Percentiles rank a stretch among this genome's conserved stretches.
These are phyloP conservation scores for Hordeum marinum DNA, from an alignment of 176 grass and related monocot genomes.

Conservation along the genomic window DNA sequence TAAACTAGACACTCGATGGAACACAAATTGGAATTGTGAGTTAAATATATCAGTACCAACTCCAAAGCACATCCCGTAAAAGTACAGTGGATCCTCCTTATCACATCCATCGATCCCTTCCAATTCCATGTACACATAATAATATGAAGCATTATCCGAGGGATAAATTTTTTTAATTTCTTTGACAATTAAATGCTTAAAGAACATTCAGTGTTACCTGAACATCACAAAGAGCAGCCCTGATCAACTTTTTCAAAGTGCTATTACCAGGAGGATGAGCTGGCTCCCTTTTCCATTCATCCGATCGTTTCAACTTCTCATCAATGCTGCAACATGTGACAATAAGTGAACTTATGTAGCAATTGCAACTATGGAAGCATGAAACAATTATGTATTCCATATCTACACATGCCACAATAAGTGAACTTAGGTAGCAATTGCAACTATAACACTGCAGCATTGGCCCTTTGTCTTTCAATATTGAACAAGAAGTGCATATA, in stretches of 20 bases:
- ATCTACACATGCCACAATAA: background rate
- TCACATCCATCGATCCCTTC: background rate
- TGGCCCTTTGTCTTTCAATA: background rate
- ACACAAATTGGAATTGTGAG: background rate
- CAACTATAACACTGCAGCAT: background rate
- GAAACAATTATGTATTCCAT: background rate
- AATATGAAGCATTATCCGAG: slow-evolving; percentile 3
- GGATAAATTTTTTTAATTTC: background rate
- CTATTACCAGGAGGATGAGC: background rate
- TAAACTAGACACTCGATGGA: background rate
- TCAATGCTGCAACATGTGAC: slow-evolving; percentile 18
- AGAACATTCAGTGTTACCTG: slow-evolving; percentile 20
- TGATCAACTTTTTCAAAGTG: background rate
- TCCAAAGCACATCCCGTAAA: background rate
- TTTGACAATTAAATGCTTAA: background rate
- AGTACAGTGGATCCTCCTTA: slow-evolving; percentile 10
- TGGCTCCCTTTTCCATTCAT: slow-evolving; percentile 18
- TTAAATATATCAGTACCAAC: slow-evolving; percentile 17
- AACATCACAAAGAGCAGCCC: background rate
- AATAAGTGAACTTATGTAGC: slow-evolving; percentile 2
- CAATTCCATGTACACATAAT: background rate
- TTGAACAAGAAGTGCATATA: background rate
- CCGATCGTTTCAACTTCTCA: background rate
- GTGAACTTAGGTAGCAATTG: background rate
- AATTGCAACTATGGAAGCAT: slow-evolving; percentile 13